Conservation (phyloP, 1,284 basidiomycete species). For the Amylostereum chailletii region DNA sequence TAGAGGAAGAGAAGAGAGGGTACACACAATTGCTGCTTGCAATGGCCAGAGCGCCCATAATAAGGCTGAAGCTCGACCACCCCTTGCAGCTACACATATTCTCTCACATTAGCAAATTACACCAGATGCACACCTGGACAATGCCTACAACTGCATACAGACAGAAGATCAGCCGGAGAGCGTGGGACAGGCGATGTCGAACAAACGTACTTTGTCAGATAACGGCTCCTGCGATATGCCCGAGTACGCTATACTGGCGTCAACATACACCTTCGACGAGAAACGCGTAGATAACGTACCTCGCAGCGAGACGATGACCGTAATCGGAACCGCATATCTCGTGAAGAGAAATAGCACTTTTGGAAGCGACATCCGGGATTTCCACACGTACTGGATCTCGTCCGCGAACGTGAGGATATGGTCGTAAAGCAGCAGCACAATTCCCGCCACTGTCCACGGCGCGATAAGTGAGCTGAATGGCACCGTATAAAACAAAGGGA, state of each 20-base stretch:
- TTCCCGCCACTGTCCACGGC: conserved; percentile 15
- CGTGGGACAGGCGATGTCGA: too few relatives aligned
- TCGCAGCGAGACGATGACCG: conserved; percentile 27
- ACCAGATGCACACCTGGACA: too few relatives aligned
- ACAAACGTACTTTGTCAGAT: too few relatives aligned
- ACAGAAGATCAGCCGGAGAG: too few relatives aligned
- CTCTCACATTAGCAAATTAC: too few relatives aligned
- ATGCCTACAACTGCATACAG: too few relatives aligned
- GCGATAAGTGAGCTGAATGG: too few relatives aligned
- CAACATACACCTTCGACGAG: too few relatives aligned
- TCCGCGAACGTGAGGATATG: conserved; percentile 36
- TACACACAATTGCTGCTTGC: conserved; percentile 30
- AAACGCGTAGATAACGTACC: conserved; percentile 18
- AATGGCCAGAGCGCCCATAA: conserved; percentile 27
- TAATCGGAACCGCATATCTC: conserved; percentile 35
- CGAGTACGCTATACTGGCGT: too few relatives aligned
- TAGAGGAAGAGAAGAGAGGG: not conserved
- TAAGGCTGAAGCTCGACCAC: conserved; percentile 24
- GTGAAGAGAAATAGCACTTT: conserved; percentile 38
- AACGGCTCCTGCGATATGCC: too few relatives aligned
- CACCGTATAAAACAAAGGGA: too few relatives aligned
- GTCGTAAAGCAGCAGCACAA: conserved; percentile 35
- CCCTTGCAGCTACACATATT: conserved; percentile 22
- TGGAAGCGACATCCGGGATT: conserved; percentile 26
- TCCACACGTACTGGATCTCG: conserved; percentile 39